Percentiles rank a stretch among this genome's conserved stretches.
These are phyloP conservation scores for Besnoitia besnoiti DNA, from an alignment of 169 alveolate species.

Conservation along the genomic window DNA sequence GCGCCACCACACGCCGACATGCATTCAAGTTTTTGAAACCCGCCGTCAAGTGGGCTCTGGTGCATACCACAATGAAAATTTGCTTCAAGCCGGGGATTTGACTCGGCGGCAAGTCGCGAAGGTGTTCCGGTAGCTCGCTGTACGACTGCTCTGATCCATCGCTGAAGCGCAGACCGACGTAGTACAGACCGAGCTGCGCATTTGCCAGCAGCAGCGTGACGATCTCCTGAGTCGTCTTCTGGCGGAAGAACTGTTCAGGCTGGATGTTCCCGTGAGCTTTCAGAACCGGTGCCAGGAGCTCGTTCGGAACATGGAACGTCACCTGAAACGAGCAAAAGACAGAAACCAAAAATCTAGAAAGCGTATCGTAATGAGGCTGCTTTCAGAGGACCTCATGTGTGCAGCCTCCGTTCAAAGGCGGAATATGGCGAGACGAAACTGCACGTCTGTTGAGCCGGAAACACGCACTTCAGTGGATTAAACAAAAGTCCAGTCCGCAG, in stretches of 20 bases:
- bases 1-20: too few species aligned
- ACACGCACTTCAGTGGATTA: too few species aligned
- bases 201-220: not conserved
- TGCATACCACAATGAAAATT: not conserved
- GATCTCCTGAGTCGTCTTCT: not conserved
- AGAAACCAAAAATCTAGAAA: too few species aligned
- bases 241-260: not conserved
- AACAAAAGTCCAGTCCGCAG: too few species aligned
- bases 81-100: conserved; percentile 27
- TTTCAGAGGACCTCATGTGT: too few species aligned
- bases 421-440: too few species aligned
- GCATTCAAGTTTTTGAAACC: too few species aligned
- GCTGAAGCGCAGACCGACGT: not conserved
- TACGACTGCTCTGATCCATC: not conserved
- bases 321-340: not conserved
- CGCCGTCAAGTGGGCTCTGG: not conserved
- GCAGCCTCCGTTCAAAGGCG: too few species aligned
- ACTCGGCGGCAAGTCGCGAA: not conserved
- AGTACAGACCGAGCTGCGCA: not conserved
- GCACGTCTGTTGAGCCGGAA: too few species aligned
- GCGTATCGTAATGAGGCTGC: too few species aligned
- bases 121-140: not conserved
- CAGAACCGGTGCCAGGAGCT: conserved; percentile 4
- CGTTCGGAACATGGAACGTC: not conserved
- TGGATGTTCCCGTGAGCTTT: not conserved